These are phyloP conservation scores for Blastobotrys elegans DNA, from an alignment of 1,139 yeast species.

Conservation along the genomic window DNA sequence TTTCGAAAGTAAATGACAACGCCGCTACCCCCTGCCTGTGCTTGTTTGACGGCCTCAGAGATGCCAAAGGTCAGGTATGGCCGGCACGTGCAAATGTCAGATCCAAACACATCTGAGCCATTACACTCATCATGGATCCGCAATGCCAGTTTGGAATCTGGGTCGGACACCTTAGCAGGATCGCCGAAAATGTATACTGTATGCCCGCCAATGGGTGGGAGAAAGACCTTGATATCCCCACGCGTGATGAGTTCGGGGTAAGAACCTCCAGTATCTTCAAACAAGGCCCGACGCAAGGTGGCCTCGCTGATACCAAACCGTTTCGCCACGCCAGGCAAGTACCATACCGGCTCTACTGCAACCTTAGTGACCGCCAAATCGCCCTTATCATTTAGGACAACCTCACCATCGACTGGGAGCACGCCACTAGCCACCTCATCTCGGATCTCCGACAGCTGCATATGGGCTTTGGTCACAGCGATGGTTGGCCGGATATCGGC, in stretches of 20 bases:
- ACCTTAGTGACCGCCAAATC: slow-evolving; percentile 56
- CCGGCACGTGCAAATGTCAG: slow-evolving; percentile 61
- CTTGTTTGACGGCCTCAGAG: slow-evolving; percentile 58
- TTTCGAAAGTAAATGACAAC: slow-evolving; percentile 57
- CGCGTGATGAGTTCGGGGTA: slow-evolving; percentile 60
- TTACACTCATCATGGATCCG: slow-evolving; percentile 63
- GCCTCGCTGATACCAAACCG: slow-evolving; percentile 51
- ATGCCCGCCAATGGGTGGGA: slow-evolving; percentile 61
- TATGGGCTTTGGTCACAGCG: slow-evolving; percentile 57
- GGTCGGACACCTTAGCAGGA: slow-evolving; percentile 47
- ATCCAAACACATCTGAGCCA: slow-evolving; percentile 61
- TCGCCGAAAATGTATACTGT: slow-evolving; percentile 60
- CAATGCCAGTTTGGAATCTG: slow-evolving; percentile 45
- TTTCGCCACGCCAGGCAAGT: slow-evolving; percentile 58
- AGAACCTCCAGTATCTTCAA: slow-evolving; percentile 62
- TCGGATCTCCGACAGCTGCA: slow-evolving; percentile 52
- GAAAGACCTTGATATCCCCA: slow-evolving; percentile 54
- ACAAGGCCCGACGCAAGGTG: slow-evolving; percentile 51
- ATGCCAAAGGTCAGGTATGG: slow-evolving; percentile 59
- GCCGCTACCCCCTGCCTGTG: slow-evolving; percentile 58
- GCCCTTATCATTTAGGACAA: slow-evolving; percentile 52
- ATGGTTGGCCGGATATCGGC: slow-evolving; percentile 57
- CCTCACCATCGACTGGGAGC: slow-evolving; percentile 49
- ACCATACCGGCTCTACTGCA: slow-evolving; percentile 65
- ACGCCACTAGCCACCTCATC: slow-evolving; percentile 49